phyloP scores from a whole-genome alignment of 116 monocot genomes.

The Iris pallida region DNA sequence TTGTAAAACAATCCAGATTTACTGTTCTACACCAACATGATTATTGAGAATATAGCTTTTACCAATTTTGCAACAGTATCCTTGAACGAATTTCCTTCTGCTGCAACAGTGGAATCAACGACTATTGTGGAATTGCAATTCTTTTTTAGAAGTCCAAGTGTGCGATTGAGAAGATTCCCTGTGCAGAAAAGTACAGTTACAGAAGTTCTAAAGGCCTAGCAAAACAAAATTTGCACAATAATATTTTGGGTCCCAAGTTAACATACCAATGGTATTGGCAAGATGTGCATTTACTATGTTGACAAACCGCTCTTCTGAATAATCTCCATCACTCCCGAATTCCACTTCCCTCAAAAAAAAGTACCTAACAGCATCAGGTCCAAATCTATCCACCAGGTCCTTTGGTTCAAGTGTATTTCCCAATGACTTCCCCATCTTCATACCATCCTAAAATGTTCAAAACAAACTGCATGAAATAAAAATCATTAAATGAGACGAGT shows the following conservation, averaged over 20 bases:
- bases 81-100: conserved; percentile 61
- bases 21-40: background rate
- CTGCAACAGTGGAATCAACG: conserved; percentile 64
- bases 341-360: conserved; percentile 96
- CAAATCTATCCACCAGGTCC: conserved; percentile 83
- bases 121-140: conserved; percentile 79
- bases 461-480: conserved; percentile 77
- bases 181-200: conserved; percentile 13
- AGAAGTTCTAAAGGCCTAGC: background rate
- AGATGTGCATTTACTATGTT: conserved; percentile 94
- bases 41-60: conserved; percentile 1
- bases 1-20: no score
- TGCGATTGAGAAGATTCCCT: conserved; percentile 99
- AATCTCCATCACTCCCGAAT: conserved; percentile 96
- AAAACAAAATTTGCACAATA: background rate
- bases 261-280: conserved; percentile 87
- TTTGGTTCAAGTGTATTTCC: conserved; percentile 96
- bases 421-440: conserved; percentile 99
- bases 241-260: background rate
- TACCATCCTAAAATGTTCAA: conserved; percentile 94
- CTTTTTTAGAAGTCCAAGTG: conserved; percentile 90
- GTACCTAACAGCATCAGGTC: conserved; percentile 91
- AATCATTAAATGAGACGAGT: conserved; percentile 37
- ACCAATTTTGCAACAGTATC: conserved; percentile 71
- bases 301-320: conserved; percentile 88